Evolutionary conservation across 768 basidiomycete species (phyloP), one percentile per base, ranked within the genome.

Genomic region (Russula lepida): DNA sequence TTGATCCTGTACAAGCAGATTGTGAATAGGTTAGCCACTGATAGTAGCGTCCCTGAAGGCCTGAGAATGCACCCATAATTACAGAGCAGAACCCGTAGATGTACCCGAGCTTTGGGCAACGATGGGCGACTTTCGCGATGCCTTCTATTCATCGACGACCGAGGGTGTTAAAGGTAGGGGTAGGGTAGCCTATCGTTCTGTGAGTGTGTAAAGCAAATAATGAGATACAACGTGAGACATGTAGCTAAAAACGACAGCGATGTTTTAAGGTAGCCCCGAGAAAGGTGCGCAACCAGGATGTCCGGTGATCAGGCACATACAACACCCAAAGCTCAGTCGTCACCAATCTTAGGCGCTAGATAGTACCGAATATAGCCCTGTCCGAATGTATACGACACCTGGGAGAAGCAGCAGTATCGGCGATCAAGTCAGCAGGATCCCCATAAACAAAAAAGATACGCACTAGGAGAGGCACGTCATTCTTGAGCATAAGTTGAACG

Each of bases 311-410:
- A 49, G 23, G 35, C 3, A n/a, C 27, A 30, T 4, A 23, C n/a
- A 43, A 23, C n/a, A 28, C 33, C 5, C 17, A 35, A 21, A 23
- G 6, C 19, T 76, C 68, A 91, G 59, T 93, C 90, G 67, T 93
- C 90, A 33, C 89, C 88, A 63, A 94, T 94, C 78, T 98, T 98
- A 25, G 95, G 95, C 47, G 95, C 95, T 57, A 98, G 82, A 79
- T 94, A 98, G 79, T 95, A 98, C 63, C 88, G 83, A 72, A 98
- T 91, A 67, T 81, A 79, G 1, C 95, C 95, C 69, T 90, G 87
- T 48, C 84, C 84, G 68, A 97, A 98, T 64, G 87, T 84, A 74
- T 94, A 98, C 41, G 87, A 84, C 46, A 94, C 90, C 90, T 92
- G 64, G 39, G 37, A 21, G 17, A 21, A 35, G n/a, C 4, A 48